Conservation (phyloP, 805 yeast genomes). For the Tetrapisispora nanseiensis region DNA sequence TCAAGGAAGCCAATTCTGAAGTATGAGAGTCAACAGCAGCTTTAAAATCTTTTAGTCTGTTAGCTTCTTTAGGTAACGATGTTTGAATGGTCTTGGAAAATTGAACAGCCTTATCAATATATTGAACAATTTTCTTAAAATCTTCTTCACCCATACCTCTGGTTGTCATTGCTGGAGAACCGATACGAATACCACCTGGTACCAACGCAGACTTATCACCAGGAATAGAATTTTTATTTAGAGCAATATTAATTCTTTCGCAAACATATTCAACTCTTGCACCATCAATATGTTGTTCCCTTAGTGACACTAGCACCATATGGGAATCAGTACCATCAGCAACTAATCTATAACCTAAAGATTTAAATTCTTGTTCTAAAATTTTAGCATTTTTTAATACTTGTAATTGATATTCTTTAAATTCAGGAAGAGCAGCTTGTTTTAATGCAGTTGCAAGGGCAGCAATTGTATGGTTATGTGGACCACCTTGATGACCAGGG, state of each 20-base stretch:
- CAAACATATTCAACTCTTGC: constrained; percentile 94
- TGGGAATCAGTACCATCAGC: constrained; percentile 96
- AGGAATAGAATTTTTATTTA: constrained; percentile 95
- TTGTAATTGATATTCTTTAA: constrained; percentile 78
- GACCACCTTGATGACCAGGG: constrained; percentile 99
- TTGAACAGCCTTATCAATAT: constrained; percentile 69
- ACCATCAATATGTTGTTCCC: constrained; percentile 88
- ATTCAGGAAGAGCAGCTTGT: constrained; percentile 87
- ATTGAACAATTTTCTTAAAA: constrained; percentile 67
- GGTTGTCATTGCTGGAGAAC: constrained; percentile 98
- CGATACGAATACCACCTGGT: constrained; percentile 95
- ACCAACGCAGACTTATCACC: constrained; percentile 95
- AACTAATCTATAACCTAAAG: constrained; percentile 70
- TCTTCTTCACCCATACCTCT: constrained; percentile 90
- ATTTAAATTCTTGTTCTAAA: constrained; percentile 64
- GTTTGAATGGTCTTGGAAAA: constrained; percentile 70
- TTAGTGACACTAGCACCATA: constrained; percentile 82
- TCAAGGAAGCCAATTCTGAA: constrained; percentile 55
- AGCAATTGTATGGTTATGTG: constrained; percentile 97
- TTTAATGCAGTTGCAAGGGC: constrained; percentile 95
- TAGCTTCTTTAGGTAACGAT: constrained; percentile 80
- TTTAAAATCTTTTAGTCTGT: constrained; percentile 94
- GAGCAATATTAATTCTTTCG: constrained; percentile 89
- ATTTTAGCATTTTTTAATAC: constrained; percentile 83
- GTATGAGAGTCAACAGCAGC: constrained; percentile 63